These are phyloP conservation scores for Gracilariopsis chorda DNA, from an alignment of 23 red algal species.

Conservation along the genomic window DNA sequence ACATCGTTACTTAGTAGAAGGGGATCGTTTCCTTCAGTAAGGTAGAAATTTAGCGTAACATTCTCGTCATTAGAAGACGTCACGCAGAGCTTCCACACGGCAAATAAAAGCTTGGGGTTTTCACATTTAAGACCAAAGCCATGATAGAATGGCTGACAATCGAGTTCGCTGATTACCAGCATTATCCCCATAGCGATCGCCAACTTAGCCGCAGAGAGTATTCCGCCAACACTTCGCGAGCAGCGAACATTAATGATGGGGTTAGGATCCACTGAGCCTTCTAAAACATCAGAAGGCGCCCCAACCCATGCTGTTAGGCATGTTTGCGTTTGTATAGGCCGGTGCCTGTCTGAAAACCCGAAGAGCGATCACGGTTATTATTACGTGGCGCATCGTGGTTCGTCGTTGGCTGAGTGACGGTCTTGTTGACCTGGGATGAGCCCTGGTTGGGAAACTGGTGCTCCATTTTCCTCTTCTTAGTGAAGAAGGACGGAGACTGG, in stretches of 20 bases:
- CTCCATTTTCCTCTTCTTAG: too few relatives aligned
- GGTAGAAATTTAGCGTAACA: neutral
- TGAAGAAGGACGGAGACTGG: too few relatives aligned
- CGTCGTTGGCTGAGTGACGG: too few relatives aligned
- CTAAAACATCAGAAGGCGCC: neutral
- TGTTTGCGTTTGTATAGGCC: neutral
- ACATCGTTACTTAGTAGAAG: constrained; percentile 12
- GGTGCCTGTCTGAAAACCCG: neutral
- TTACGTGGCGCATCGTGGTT: too few relatives aligned
- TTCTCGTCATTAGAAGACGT: neutral
- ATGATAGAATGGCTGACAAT: constrained; percentile 3
- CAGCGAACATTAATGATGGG: constrained; percentile 18
- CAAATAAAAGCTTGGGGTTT: neutral
- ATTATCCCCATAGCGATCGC: neutral
- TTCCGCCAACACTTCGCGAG: neutral
- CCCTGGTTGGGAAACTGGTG: neutral
- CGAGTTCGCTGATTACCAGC: neutral
- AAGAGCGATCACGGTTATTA: too few relatives aligned
- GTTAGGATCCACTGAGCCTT: neutral
- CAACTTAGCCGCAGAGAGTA: neutral
- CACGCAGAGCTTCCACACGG: neutral
- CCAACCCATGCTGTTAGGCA: neutral
- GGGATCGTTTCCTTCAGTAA: neutral
- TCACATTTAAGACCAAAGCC: constrained; percentile 22
- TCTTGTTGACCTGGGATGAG: too few relatives aligned